Base-by-base conservation (phyloP, 1,284 basidiomycete species). In the Dichomitus squalens region DNA sequence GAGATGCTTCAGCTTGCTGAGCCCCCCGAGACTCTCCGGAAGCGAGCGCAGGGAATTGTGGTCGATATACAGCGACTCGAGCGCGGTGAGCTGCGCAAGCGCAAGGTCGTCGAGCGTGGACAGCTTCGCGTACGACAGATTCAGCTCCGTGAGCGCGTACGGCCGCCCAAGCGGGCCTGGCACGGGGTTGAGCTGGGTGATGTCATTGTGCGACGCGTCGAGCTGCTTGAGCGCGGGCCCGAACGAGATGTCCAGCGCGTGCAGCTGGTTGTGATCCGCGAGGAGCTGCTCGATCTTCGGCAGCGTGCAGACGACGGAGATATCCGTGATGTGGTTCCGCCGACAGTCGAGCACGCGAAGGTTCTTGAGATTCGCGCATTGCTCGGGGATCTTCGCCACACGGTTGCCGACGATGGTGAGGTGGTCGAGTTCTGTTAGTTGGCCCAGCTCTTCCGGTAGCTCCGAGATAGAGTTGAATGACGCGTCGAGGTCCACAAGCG, bases 391-490 rank as follows among this genome's bases (percentile, higher is more conserved):
- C 54, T 77, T 80, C 1, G 84, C 78, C 50, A 99, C 84, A 61
- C 88, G 86, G 74, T 99, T 99, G 41, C 93, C 94, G 12, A 96
- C 89, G 35, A 97, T 83, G 51, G 92, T 82, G n/a, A 99, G 80
- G 29, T 85, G 78, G 66, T 93, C 86, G 35, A 97, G 81, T 4
- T 82, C 79, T 36, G 73, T 74, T 52, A 99, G 78, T 40, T 84
- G 78, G 1, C 89, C 90, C 49, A 99, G 87, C 54, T 90, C 85
- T 25, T 90, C 84, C 0, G 96, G 96, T 3, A 99, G 80, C 49
- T 87, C 83, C 0, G 83, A 81, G 64, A 99, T 90, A 71, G 84
- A 86, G 76, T 99, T 99, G 81, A 98, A 98, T 0, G 96, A 98
- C 43, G 98, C 82, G 70, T 99, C 96, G 20, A 99, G 84, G 66